Conservation (phyloP, 1,284 basidiomycete genomes). For the Mycosarcoma maydis region DNA sequence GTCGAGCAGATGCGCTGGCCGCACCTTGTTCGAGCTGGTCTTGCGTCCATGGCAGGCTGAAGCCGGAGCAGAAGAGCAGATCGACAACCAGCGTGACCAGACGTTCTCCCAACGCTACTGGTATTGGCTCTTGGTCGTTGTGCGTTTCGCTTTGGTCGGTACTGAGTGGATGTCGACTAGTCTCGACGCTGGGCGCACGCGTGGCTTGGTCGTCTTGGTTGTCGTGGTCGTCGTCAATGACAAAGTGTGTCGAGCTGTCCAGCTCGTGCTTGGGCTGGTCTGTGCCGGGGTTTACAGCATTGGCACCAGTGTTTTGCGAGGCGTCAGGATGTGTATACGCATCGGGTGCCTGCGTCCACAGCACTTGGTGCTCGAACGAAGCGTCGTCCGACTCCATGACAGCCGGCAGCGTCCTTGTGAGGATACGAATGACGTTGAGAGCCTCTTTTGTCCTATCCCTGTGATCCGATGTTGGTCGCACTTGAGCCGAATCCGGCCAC, state of each 20-base stretch:
- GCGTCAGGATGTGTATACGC: constrained; percentile 14
- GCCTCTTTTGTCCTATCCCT: constrained; percentile 57
- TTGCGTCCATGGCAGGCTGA: constrained; percentile 63
- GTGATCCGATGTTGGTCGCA: constrained; percentile 1
- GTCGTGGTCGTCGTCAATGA: constrained; percentile 58
- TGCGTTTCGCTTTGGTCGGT: background rate
- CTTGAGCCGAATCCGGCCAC: constrained; percentile 6
- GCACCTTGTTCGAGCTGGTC: constrained; percentile 46
- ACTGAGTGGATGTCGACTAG: constrained; percentile 36
- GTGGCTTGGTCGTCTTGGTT: constrained; percentile 5
- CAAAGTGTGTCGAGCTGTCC: constrained; percentile 56
- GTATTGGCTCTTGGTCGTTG: constrained; percentile 13
- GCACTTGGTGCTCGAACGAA: constrained; percentile 35
- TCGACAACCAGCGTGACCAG: constrained; percentile 50
- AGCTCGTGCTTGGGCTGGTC: constrained; percentile 16
- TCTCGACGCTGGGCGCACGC: background rate
- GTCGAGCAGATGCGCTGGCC: background rate
- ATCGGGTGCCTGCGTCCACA: constrained; percentile 42
- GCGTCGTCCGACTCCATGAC: constrained; percentile 38
- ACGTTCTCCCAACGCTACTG: constrained; percentile 43
- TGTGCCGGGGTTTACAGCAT: background rate
- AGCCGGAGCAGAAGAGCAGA: constrained; percentile 63
- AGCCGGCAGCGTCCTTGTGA: constrained; percentile 58
- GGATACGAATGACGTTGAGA: constrained; percentile 60
- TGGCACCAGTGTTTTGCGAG: background rate